Percentiles rank a stretch among this genome's conserved stretches.
Conservation (phyloP, 2,329 filamentous ascomycete genomes). For the Thyridium curvatum region DNA sequence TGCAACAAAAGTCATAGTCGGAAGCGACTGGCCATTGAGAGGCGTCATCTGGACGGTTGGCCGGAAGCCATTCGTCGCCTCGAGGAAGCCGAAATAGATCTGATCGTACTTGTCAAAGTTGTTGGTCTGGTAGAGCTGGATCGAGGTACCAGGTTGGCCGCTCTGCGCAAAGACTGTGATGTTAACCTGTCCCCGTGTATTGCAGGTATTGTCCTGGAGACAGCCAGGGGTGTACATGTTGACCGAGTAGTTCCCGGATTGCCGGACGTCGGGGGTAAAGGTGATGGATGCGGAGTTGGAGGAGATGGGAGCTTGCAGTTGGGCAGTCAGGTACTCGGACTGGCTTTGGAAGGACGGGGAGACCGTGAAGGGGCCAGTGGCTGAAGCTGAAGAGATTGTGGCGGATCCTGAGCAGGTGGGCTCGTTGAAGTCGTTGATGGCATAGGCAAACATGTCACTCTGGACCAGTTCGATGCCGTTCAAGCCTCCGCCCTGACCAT, state of each 20-base stretch:
- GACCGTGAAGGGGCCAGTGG: conserved; percentile 68
- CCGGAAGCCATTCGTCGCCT: conserved; percentile 69
- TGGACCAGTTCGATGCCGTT: conserved; percentile 83
- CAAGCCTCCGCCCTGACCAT: conserved; percentile 78
- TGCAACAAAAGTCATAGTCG: conserved; percentile 74
- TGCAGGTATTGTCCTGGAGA: conserved; percentile 69
- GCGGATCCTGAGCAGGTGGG: conserved; percentile 66
- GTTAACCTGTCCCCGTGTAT: conserved; percentile 71
- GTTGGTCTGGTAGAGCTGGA: conserved; percentile 76
- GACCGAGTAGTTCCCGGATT: conserved; percentile 88
- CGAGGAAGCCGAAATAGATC: conserved; percentile 80
- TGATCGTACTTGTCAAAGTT: conserved; percentile 95
- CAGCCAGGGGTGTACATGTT: conserved; percentile 93
- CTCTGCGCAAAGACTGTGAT: conserved; percentile 45
- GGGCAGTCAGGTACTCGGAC: conserved; percentile 70
- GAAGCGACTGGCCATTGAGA: conserved; percentile 52
- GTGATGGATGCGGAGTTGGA: conserved; percentile 61
- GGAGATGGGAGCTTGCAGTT: conserved; percentile 49
- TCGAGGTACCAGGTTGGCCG: conserved; percentile 46
- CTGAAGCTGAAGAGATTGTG: conserved; percentile 58
- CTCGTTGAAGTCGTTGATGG: conserved; percentile 83
- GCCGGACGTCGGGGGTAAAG: conserved; percentile 76
- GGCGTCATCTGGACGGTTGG: conserved; percentile 76
- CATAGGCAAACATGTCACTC: conserved; percentile 79
- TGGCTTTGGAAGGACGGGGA: conserved; percentile 62